Percentiles rank a stretch among this genome's conserved stretches.
These are phyloP conservation scores for Verticillium albo-atrum DNA, from an alignment of 2,329 filamentous ascomycete genomes.

Conservation along the genomic window DNA sequence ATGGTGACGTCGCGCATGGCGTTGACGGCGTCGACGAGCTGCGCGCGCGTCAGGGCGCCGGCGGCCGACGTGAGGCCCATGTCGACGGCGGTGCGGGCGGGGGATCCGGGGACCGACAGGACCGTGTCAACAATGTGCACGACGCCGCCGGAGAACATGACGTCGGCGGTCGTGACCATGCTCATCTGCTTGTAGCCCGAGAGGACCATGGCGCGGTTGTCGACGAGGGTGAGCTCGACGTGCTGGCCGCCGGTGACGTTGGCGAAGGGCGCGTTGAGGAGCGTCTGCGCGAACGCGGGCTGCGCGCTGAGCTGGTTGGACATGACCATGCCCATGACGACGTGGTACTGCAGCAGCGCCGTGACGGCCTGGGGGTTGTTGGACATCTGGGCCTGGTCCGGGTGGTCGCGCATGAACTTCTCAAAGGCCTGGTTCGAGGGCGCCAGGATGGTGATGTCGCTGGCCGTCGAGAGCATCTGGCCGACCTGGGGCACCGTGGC, in stretches of 20 bases:
- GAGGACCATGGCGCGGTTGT: constrained; percentile 35
- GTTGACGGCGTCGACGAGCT: constrained; percentile 35
- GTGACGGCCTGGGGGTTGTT: constrained; percentile 36
- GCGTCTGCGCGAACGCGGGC: constrained; percentile 21
- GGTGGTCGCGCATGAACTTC: constrained; percentile 26
- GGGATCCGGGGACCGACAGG: constrained; percentile 37
- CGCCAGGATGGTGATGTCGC: constrained; percentile 59
- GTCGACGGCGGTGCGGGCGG: constrained; percentile 46
- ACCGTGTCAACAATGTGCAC: constrained; percentile 49
- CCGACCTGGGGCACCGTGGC: constrained; percentile 7
- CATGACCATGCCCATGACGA: constrained; percentile 48
- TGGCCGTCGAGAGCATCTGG: constrained; percentile 17
- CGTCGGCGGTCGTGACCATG: constrained; percentile 35
- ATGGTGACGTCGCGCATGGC: constrained; percentile 47
- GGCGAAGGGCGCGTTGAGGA: constrained; percentile 33
- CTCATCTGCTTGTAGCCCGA: constrained; percentile 24
- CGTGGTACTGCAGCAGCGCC: constrained; percentile 56
- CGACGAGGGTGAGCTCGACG: constrained; percentile 32
- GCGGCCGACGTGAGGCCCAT: constrained; percentile 34
- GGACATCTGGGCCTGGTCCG: constrained; percentile 35
- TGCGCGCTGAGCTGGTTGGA: constrained; percentile 18
- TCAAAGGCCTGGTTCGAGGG: constrained; percentile 58
- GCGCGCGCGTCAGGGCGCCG: constrained; percentile 27
- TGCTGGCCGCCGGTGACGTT: constrained; percentile 46
- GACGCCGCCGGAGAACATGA: constrained; percentile 42